Base-by-base conservation (phyloP, 495 filamentous ascomycete genomes). In the Penicilliopsis zonata region DNA sequence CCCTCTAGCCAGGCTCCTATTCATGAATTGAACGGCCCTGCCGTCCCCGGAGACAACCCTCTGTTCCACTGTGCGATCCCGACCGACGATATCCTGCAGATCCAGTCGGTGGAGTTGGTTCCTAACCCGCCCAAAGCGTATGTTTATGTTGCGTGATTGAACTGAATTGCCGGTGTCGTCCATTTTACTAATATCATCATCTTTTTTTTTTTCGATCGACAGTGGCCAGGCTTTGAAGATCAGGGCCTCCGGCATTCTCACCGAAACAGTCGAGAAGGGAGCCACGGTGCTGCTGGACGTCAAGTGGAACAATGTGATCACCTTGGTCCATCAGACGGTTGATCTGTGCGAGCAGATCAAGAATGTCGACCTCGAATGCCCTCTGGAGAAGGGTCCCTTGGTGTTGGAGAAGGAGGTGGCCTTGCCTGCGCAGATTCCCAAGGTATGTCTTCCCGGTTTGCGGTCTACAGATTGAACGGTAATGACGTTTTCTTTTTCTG, bases 61-160 rank as follows among this genome's bases (percentile, higher is more conserved):
- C 30, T 69, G 36, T 35, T 70, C 24, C 86, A 78, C 57, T 99
- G 90, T 60, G 46, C 67, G 16, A 46, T 66, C 14, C 72, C 83
- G 3, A 55, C 63, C 16, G 54, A 59, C 17, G 55, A 84, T 42
- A 65, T 80, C 32, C 65, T 95, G 38, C 46, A 67, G 5, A 86
- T 99, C 37, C 60, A 93, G 20, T 67, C 74, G 18, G 84, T 96
- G 14, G 69, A 93, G 45, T 46, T 99, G 37, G 40, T 53, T 7
- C 90, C 90, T 4, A 96, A 99, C 52, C 90, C 90, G 13, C 90
- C 90, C 13, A 37, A 69, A 46, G 57, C 86, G 90, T 96, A 78
- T 34, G 86, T 76, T 14, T 35, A 3, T 12, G 3, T 8, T 31
- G 6, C 18, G 19, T 6, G 3, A 31, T 12, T 13, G 5, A 28